Evolutionary conservation across 768 basidiomycete genomes (phyloP), one percentile per base, ranked within the genome.

Genomic region (Pleurotus citrinopileatus): DNA sequence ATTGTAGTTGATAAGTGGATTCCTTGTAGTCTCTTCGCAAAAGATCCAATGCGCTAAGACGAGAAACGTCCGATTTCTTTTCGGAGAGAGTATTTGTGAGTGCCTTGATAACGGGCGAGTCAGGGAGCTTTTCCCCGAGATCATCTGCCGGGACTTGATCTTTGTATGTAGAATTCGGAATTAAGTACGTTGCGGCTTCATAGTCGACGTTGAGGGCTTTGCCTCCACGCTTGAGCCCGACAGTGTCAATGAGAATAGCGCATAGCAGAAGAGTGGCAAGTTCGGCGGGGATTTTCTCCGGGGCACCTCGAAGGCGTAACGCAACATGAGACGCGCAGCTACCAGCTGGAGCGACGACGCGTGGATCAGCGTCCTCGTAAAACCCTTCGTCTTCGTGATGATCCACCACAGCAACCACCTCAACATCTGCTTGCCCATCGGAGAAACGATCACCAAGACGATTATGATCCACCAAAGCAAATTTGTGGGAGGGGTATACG

Each of bases 11-110:
- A 55, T 82, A 68, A 1, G 68, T 65, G 63, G 94, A 96, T 59
- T 96, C 86, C 67, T 99, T 98, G 76, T 94, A 99, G 70, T 99
- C 97, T n/a, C 97, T 75, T 10, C 93, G 78, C 3, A 99, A 78
- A 17, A 98, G 81, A 63, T 98, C 94, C 53, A 80, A 76, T 0
- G 83, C 82, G 6, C 71, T 73, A 15, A 98, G 76, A 57, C 83
- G 78, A 1, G 81, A 80, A 7, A 98, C 73, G 55, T 86, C 80
- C 3, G 61, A 60, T 65, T 98, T 99, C 70, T 81, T 82, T 2
- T 62, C 60, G 46, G 71, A 55, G 20, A 93, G 76, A 2, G 67
- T 65, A 29, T 66, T 63, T 2, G 78, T 73, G 12, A 92, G 75
- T 0, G 71, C 70, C 57, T 74, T 74, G 44, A 91, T 70, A 3